These are phyloP conservation scores for Raffaelea arxii DNA, from an alignment of 2,329 filamentous ascomycete genomes.

Conservation along the genomic window DNA sequence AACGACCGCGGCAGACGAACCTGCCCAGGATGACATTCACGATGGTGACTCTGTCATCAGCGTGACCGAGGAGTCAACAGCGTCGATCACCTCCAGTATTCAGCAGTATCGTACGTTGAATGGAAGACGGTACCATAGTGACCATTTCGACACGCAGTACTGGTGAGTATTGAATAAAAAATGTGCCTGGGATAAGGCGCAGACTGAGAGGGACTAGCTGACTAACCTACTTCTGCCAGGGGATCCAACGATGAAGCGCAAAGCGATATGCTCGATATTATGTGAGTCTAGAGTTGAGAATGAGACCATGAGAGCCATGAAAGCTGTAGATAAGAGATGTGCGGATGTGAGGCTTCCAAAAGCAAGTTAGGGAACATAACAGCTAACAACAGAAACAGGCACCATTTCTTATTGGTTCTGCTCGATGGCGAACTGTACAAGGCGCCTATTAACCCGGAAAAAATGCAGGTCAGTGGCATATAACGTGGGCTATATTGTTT, in stretches of 20 bases:
- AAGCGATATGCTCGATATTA: slow-evolving; percentile 22
- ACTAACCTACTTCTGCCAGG: slow-evolving; percentile 4
- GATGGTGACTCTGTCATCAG: slow-evolving; percentile 4
- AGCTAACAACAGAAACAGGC: slow-evolving; percentile 9
- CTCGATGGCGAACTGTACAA: slow-evolving; percentile 5
- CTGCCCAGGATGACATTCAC: neutral
- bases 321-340: no score
- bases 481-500: no score
- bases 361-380: neutral
- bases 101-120: slow-evolving; percentile 20
- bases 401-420: slow-evolving; percentile 16
- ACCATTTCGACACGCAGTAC: slow-evolving; percentile 17
- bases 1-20: no score
- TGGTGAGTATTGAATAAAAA: slow-evolving; percentile 25
- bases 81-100: slow-evolving; percentile 21
- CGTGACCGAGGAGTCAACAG: slow-evolving; percentile 12
- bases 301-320: no score
- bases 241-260: slow-evolving; percentile 21
- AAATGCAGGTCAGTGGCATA: neutral
- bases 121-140: slow-evolving; percentile 21
- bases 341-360: no score
- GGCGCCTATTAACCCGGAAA: neutral
- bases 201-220: neutral
- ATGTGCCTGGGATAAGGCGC: neutral
- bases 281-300: slow-evolving; percentile 8